Conservation (phyloP, 352 stramenopile species). For the Phytophthora sp. region DNA sequence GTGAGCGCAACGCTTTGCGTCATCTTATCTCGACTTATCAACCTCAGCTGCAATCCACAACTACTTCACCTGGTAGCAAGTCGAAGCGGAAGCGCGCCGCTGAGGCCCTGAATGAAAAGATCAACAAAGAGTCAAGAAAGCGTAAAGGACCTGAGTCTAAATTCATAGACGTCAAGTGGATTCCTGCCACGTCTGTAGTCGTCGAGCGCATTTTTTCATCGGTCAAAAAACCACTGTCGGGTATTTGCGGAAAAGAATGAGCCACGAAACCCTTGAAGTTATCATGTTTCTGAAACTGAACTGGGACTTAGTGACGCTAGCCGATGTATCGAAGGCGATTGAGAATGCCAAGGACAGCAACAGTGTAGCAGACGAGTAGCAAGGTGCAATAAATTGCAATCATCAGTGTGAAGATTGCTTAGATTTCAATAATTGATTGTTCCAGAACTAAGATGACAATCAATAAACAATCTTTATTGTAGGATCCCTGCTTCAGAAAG, state of each 20-base stretch:
- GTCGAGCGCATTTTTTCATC: slow-evolving; percentile 4
- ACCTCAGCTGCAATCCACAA: too few species aligned
- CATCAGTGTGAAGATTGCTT: too few species aligned
- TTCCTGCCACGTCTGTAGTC: slow-evolving; percentile 2
- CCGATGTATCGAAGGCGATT: background rate
- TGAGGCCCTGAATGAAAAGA: background rate
- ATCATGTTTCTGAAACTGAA: slow-evolving; percentile 5
- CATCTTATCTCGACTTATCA: too few species aligned
- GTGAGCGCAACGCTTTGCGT: background rate
- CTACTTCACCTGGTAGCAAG: background rate
- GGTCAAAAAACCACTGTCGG: slow-evolving; percentile 3
- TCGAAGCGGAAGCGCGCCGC: slow-evolving; percentile 1
- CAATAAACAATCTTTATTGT: too few species aligned
- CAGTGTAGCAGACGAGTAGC: too few species aligned
- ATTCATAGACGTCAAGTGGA: slow-evolving; percentile 1
- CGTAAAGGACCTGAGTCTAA: background rate
- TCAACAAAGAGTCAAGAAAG: background rate
- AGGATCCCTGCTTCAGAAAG: slow-evolving; percentile 4
- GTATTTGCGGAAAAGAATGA: slow-evolving; percentile 1
- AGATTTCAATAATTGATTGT: slow-evolving; percentile 7
- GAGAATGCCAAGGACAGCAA: background rate
- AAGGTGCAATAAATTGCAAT: too few species aligned
- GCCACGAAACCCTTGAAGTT: background rate
- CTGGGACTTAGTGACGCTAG: slow-evolving; percentile 1
- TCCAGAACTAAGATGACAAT: background rate